Base-by-base conservation (phyloP, 1,284 basidiomycete species). In the Cystobasidium slooffiae region DNA sequence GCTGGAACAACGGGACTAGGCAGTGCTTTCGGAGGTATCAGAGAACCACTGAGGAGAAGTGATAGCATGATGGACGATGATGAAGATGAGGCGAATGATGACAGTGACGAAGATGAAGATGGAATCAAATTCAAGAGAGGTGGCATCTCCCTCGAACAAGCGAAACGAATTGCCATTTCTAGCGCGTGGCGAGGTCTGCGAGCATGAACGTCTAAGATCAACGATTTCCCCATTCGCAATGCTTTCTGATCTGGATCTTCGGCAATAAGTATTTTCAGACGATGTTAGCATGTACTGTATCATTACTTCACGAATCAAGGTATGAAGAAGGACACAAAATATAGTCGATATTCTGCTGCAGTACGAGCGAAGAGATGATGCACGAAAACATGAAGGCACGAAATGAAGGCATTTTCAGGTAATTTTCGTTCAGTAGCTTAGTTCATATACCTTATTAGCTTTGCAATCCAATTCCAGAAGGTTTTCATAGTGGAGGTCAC, bases 161-260 rank as follows among this genome's bases (percentile, higher is more conserved):
- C 80, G 9, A 80, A 79, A 61, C 76, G 80, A 20, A 80, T 81
- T 44, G 78, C 79, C 5, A 78, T 79, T n/a, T 75, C 77, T 1
- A 74, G 75, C 8, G 80, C 80, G 0, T 81, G 80, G 80, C 53
- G 72, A 31, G 66, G 65, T 31, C 20, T 74, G 47, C 41, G 72
- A 43, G 72, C 72, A 24, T 63, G 61, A 63, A 31, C 5, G 31
- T 31, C 31, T 31, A 5, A 31, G 31, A 31, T 31, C 31, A 31
- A 31, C 31, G 31, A 5, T 31, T 31, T 5, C 31, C 31, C 31
- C 31, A 31, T 31, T 31, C 31, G 31, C 31, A 31, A 5, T 31
- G 31, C 31, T 31, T 31, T 31, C 31, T 31, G 31, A 31, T 31
- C 31, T 31, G 5, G 5, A 5, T 31, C 31, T 31, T 31, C 31